These are phyloP conservation scores for Jackrogersella multiformis DNA, from an alignment of 495 filamentous ascomycete species.

Conservation along the genomic window DNA sequence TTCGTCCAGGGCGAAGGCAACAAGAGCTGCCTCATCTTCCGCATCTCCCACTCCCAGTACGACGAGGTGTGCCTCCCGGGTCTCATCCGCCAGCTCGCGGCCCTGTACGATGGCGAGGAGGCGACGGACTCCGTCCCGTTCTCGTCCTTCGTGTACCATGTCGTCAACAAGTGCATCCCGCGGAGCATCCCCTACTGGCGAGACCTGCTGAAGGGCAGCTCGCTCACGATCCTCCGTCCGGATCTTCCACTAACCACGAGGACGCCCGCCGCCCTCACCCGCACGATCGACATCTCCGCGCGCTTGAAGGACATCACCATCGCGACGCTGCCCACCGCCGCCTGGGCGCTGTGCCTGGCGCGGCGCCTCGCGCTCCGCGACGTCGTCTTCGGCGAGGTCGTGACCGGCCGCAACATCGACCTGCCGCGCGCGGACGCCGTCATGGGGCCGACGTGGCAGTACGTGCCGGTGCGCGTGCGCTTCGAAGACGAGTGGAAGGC, in stretches of 20 bases:
- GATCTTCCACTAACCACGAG: conserved; percentile 42
- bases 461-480: conserved; percentile 50
- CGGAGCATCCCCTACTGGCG: conserved; percentile 65
- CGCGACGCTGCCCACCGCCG: conserved; percentile 66
- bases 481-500: conserved; percentile 44
- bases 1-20: conserved; percentile 61
- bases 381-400: conserved; percentile 69
- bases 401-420: conserved; percentile 65
- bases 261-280: conserved; percentile 50
- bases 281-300: conserved; percentile 54
- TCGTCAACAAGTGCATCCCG: conserved; percentile 42
- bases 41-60: conserved; percentile 79
- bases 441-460: conserved; percentile 57
- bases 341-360: conserved; percentile 69
- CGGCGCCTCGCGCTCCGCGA: conserved; percentile 58
- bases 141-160: conserved; percentile 66
- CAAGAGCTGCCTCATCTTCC: conserved; percentile 67
- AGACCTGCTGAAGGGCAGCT: conserved; percentile 61
- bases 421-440: conserved; percentile 57
- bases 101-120: conserved; percentile 45
- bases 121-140: conserved; percentile 62
- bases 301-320: conserved; percentile 62
- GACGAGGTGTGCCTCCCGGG: conserved; percentile 74
- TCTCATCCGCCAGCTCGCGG: conserved; percentile 60
- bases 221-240: conserved; percentile 56